Conservation (phyloP, 2,329 filamentous ascomycete genomes). For the Aspergillus ruber region DNA sequence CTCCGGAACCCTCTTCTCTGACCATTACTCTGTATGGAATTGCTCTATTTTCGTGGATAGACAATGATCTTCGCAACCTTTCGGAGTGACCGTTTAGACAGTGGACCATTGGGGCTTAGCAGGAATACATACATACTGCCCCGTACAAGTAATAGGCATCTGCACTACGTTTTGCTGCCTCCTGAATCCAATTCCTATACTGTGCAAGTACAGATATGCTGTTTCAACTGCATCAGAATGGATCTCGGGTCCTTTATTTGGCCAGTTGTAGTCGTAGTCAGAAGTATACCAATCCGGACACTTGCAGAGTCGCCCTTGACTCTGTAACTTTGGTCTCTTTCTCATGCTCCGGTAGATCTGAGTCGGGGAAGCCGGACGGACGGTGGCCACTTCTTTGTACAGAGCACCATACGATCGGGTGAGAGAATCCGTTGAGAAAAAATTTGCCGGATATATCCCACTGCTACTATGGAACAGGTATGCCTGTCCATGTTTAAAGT, state of each 20-base stretch:
- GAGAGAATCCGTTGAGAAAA: slow-evolving; percentile 3
- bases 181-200: not conserved
- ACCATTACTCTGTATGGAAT: not conserved
- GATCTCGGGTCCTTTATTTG: no score
- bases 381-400: not conserved
- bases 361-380: not conserved
- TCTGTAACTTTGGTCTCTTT: not conserved
- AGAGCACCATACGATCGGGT: not conserved
- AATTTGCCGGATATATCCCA: not conserved
- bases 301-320: not conserved
- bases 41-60: not conserved
- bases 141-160: not conserved
- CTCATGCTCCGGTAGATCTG: not conserved
- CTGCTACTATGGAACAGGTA: no score
- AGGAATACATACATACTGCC: not conserved
- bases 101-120: not conserved
- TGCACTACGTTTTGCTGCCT: not conserved
- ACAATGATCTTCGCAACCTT: not conserved
- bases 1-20: not conserved
- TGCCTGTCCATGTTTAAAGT: not conserved
- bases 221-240: no score
- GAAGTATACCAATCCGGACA: not conserved
- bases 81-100: not conserved
- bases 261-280: no score
- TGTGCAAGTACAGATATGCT: no score